A percentile compares a stretch with the other conserved stretches of the same genome.
phyloP scores from a whole-genome alignment of 768 basidiomycete species.

The Pleurotus pulmonarius region DNA sequence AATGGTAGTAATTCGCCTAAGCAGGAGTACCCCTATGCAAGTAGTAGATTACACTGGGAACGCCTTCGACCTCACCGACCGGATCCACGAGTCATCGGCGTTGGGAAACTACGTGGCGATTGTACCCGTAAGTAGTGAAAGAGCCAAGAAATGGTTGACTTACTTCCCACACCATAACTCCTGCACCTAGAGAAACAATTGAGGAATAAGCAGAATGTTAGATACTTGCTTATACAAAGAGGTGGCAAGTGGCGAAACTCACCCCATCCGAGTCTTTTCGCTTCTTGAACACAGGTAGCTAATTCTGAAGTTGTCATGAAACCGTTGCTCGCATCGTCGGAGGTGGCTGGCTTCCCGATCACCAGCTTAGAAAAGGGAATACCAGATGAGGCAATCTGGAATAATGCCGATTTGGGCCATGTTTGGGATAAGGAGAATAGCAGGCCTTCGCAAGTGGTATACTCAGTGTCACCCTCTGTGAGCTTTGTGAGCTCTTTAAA shows the following conservation, averaged over 20 bases:
- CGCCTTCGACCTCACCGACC: conserved; percentile 29
- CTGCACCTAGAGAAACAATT: conserved; percentile 17
- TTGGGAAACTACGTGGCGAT: conserved; percentile 30
- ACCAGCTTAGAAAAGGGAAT: conserved; percentile 62
- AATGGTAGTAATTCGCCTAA: too few species aligned
- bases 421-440: conserved; percentile 51
- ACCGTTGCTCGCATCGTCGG: conserved; percentile 52
- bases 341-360: conserved; percentile 67
- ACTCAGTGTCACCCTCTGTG: conserved; percentile 60
- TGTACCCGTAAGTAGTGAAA: background rate
- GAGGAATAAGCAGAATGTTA: background rate
- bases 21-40: too few species aligned
- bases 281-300: conserved; percentile 56
- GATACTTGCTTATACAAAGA: background rate
- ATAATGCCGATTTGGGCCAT: conserved; percentile 61
- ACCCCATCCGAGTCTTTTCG: conserved; percentile 67
- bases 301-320: conserved; percentile 58
- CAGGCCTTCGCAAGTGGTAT: conserved; percentile 61
- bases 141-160: background rate
- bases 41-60: conserved; percentile 26
- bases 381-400: conserved; percentile 57
- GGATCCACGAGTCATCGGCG: conserved; percentile 37
- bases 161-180: conserved; percentile 29
- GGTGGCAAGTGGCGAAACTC: conserved; percentile 21
- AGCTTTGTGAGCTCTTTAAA: background rate